These are phyloP conservation scores for Ceratocystis diversiconidia DNA, from an alignment of 2,329 filamentous ascomycete genomes.

Conservation along the genomic window DNA sequence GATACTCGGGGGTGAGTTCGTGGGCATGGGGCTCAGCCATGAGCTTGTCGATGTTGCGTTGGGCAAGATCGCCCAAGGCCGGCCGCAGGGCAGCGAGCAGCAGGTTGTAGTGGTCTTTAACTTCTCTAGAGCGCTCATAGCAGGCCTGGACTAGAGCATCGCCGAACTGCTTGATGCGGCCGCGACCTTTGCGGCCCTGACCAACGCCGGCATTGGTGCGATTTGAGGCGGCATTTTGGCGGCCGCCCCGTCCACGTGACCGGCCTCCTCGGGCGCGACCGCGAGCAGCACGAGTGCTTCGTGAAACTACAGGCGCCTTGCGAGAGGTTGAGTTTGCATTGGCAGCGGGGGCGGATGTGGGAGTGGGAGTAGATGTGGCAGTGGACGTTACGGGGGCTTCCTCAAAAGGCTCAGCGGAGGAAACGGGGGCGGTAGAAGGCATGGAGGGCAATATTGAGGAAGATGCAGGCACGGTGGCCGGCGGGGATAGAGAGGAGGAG, in stretches of 20 bases:
- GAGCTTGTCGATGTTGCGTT: slow-evolving; percentile 43
- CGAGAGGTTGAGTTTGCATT: neutral
- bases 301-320: slow-evolving; percentile 19
- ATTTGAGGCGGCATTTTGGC: slow-evolving; percentile 19
- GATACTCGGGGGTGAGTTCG: slow-evolving; percentile 40
- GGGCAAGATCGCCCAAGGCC: slow-evolving; percentile 50
- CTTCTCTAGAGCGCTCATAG: slow-evolving; percentile 49
- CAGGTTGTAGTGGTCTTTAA: slow-evolving; percentile 50
- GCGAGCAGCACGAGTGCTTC: slow-evolving; percentile 25
- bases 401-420: slow-evolving; percentile 23
- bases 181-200: slow-evolving; percentile 25
- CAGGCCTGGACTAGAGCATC: slow-evolving; percentile 41
- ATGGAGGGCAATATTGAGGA: neutral
- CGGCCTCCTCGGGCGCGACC: slow-evolving; percentile 19
- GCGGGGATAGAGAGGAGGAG: neutral
- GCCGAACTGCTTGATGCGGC: slow-evolving; percentile 42
- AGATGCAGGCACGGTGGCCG: no score
- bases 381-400: slow-evolving; percentile 3
- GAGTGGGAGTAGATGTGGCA: neutral
- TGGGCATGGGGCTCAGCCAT: slow-evolving; percentile 39
- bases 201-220: slow-evolving; percentile 20
- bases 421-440: slow-evolving; percentile 5
- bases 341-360: neutral
- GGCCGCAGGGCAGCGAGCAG: slow-evolving; percentile 50
- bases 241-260: slow-evolving; percentile 22